Evolutionary conservation across 768 basidiomycete genomes (phyloP).

Genomic region (Sporobolomyces pararoseus): DNA sequence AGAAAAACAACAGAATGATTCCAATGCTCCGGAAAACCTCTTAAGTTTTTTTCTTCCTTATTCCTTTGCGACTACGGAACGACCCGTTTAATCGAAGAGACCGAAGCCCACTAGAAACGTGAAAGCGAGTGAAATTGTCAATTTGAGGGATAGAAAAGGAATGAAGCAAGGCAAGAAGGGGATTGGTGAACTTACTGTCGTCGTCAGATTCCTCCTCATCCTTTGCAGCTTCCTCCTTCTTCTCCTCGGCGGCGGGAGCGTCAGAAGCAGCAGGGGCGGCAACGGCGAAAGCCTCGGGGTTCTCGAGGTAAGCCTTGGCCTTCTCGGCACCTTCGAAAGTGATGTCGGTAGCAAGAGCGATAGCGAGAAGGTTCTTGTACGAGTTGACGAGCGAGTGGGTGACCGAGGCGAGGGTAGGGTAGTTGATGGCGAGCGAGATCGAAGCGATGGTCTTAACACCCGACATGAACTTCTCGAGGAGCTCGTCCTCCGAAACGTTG

Average conservation of each 20-base stretch:
- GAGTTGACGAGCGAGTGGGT: conserved; percentile 94
- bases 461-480: conserved; percentile 83
- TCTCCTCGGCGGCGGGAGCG: conserved; percentile 46
- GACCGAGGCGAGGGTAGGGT: conserved; percentile 92
- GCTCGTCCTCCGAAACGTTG: conserved; percentile 85
- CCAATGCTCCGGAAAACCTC: conserved; percentile 10
- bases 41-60: neutral
- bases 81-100: conserved; percentile 31
- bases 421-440: conserved; percentile 90
- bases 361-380: conserved; percentile 94
- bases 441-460: conserved; percentile 94
- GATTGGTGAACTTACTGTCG: conserved; percentile 64
- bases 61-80: conserved; percentile 10
- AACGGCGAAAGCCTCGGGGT: conserved; percentile 96
- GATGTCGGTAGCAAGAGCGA: conserved; percentile 66
- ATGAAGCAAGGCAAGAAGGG: neutral
- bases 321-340: conserved; percentile 88
- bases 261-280: conserved; percentile 63
- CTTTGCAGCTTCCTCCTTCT: conserved; percentile 61
- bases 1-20: neutral
- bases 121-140: neutral
- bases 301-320: conserved; percentile 95
- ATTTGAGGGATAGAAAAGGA: neutral
- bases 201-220: conserved; percentile 82
- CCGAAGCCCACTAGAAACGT: conserved; percentile 56